phyloP scores from a whole-genome alignment of 2,329 filamentous ascomycete genomes.

The Ophiostoma novo-ulmi region DNA sequence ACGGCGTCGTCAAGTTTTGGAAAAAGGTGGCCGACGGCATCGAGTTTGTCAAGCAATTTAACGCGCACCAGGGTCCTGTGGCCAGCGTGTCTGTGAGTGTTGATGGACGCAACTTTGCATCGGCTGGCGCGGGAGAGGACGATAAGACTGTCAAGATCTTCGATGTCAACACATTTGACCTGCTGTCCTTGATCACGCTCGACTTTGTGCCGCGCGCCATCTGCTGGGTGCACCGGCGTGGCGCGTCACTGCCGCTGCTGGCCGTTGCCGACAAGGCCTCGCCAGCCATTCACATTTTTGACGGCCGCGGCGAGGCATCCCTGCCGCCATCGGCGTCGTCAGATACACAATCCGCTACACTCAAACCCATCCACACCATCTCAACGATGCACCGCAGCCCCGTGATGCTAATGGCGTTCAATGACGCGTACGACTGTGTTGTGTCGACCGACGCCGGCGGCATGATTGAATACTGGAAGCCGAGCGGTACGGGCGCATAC shows the following conservation, averaged over 20 bases:
- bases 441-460: slow-evolving; percentile 82
- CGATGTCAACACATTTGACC: slow-evolving; percentile 79
- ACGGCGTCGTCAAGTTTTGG: slow-evolving; percentile 99
- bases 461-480: slow-evolving; percentile 96
- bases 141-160: slow-evolving; percentile 79
- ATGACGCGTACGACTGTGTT: slow-evolving; percentile 82
- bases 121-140: slow-evolving; percentile 53
- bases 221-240: slow-evolving; percentile 87
- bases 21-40: slow-evolving; percentile 88
- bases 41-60: slow-evolving; percentile 98
- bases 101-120: slow-evolving; percentile 91
- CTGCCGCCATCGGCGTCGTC: slow-evolving; percentile 33
- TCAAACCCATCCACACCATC: slow-evolving; percentile 67
- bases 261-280: slow-evolving; percentile 74
- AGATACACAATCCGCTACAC: background rate
- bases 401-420: slow-evolving; percentile 83
- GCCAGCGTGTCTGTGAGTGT: slow-evolving; percentile 76
- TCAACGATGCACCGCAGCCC: slow-evolving; percentile 74
- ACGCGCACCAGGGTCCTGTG: slow-evolving; percentile 81
- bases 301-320: slow-evolving; percentile 74
- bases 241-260: slow-evolving; percentile 79
- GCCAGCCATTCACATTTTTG: slow-evolving; percentile 73
- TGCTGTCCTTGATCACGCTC: slow-evolving; percentile 75
- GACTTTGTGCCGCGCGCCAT: slow-evolving; percentile 70
- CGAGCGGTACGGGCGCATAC: slow-evolving; percentile 58